Conservation (phyloP, 495 filamentous ascomycete species). For the Cercophora samala region DNA sequence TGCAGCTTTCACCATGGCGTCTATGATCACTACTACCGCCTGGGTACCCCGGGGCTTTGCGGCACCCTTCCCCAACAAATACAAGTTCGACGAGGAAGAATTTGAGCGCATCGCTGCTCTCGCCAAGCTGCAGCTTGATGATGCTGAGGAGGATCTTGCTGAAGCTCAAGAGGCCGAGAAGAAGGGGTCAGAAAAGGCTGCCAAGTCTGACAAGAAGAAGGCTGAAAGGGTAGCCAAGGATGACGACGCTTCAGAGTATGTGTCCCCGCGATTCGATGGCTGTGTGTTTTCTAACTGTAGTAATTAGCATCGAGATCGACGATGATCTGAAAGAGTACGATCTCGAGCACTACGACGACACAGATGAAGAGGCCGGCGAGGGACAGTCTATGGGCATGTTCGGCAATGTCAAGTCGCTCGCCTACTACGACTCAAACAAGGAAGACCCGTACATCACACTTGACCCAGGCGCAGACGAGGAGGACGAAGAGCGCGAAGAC, state of each 20-base stretch:
- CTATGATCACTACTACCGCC: conserved; percentile 88
- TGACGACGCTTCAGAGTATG: conserved; percentile 35
- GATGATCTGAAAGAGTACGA: conserved; percentile 94
- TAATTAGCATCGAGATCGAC: conserved; percentile 47
- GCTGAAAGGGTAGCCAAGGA: conserved; percentile 16
- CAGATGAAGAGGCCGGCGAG: conserved; percentile 61
- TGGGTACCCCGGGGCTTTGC: conserved; percentile 96
- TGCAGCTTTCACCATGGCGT: conserved; percentile 32
- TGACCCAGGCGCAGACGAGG: conserved; percentile 61
- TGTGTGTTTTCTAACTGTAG: conserved; percentile 22
- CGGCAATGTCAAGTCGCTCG: conserved; percentile 86
- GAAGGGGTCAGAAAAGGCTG: conserved; percentile 11
- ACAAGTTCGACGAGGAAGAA: conserved; percentile 89
- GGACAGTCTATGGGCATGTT: conserved; percentile 82
- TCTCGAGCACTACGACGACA: conserved; percentile 88
- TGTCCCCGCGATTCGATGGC: neutral
- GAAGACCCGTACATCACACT: conserved; percentile 96
- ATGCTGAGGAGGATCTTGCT: conserved; percentile 81
- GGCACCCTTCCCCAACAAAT: conserved; percentile 84
- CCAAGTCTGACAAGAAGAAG: conserved; percentile 19
- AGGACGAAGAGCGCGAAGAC: conserved; percentile 88
- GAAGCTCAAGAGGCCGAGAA: conserved; percentile 53
- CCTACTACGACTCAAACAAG: conserved; percentile 88
- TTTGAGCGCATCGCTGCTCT: conserved; percentile 85
- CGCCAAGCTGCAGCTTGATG: conserved; percentile 86